phyloP scores from a whole-genome alignment of 306 rosid genomes.

The Rubus idaeus region DNA sequence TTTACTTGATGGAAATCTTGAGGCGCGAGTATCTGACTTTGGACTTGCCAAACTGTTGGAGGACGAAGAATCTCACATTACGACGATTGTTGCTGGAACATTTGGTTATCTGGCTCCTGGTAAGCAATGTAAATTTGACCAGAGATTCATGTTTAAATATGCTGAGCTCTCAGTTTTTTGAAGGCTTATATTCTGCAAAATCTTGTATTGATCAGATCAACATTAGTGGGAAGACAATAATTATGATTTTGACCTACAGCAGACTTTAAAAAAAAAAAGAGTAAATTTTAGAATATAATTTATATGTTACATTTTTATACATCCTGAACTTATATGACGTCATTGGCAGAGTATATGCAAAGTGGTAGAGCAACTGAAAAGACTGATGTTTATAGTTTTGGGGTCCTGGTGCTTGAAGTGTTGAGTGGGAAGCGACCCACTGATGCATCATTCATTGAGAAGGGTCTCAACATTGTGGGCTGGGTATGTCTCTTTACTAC shows the following conservation, averaged over 20 bases:
- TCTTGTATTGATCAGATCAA: conserved; percentile 4
- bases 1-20: conserved; percentile 90
- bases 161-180: background rate
- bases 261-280: background rate
- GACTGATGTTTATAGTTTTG: conserved; percentile 94
- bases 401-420: conserved; percentile 90
- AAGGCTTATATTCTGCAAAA: background rate
- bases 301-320: background rate
- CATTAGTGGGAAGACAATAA: background rate
- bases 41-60: conserved; percentile 96
- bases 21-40: conserved; percentile 97
- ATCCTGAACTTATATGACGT: conserved; percentile 18
- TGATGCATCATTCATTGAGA: conserved; percentile 89
- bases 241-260: background rate
- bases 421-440: conserved; percentile 97
- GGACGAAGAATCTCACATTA: conserved; percentile 95
- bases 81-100: conserved; percentile 98
- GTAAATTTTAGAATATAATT: background rate
- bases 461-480: conserved; percentile 97
- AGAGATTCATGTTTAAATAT: background rate
- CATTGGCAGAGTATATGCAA: conserved; percentile 91
- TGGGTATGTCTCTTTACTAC: conserved; percentile 64
- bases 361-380: conserved; percentile 99
- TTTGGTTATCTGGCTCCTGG: conserved; percentile 99
- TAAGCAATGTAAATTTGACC: conserved; percentile 33